Evolutionary conservation across 2,329 filamentous ascomycete species (phyloP).

Genomic region (Hymenoscyphus occultus): DNA sequence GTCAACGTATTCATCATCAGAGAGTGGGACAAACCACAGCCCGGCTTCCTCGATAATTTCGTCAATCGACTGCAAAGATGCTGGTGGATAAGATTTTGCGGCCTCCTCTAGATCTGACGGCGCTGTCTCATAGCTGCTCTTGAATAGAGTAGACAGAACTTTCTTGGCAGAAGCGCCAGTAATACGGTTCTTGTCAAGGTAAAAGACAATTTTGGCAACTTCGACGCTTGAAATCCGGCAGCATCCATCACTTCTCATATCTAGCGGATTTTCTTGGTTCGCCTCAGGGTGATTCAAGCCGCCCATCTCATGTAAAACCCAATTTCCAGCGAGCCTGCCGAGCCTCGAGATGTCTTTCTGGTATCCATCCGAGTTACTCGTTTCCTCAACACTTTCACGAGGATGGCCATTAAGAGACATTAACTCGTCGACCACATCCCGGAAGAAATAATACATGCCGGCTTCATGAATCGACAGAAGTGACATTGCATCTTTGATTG

Average conservation of each 20-base stretch:
- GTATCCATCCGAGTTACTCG: not conserved
- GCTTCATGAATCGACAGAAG: conserved; percentile 76
- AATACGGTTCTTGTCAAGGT: conserved; percentile 43
- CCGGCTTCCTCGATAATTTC: conserved; percentile 50
- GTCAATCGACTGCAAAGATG: not conserved
- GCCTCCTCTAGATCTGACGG: conserved; percentile 46
- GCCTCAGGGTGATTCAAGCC: conserved; percentile 54
- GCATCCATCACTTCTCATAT: conserved; percentile 26
- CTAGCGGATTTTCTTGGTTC: conserved; percentile 28
- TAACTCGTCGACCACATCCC: conserved; percentile 54
- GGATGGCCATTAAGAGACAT: conserved; percentile 6
- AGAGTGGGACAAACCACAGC: conserved; percentile 53
- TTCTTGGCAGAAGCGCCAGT: conserved; percentile 58
- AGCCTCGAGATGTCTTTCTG: conserved; percentile 29
- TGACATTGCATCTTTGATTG: conserved; percentile 77
- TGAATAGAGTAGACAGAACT: conserved; percentile 54
- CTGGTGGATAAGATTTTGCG: not conserved
- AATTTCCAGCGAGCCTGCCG: conserved; percentile 54
- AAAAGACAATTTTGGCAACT: conserved; percentile 45
- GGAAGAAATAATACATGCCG: conserved; percentile 77
- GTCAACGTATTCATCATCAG: conserved; percentile 51
- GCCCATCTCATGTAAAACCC: conserved; percentile 74
- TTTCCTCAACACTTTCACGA: not conserved
- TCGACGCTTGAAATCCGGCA: conserved; percentile 28
- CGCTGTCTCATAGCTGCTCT: conserved; percentile 38